Base-by-base conservation (phyloP, 2,329 filamentous ascomycete species). In the Parafenestella ontariensis region DNA sequence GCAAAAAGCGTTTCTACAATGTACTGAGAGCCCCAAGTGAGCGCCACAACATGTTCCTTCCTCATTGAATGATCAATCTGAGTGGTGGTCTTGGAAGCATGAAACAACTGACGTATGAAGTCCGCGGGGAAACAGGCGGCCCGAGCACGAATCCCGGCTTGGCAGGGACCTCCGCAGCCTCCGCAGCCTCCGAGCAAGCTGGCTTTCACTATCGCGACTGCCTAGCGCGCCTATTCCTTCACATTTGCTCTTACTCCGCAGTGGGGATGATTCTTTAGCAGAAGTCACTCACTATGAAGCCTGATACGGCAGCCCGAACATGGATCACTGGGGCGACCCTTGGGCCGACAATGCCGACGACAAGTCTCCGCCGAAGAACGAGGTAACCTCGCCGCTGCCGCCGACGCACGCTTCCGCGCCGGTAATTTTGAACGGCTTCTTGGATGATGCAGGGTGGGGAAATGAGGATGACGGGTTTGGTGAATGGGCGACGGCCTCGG, bases 291-390 rank as follows among this genome's bases (percentile, higher is more conserved):
- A 75, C 59, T 71, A 76, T 75, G 73, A 73, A 65, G 72, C 65
- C 59, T 67, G 55, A 59, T 46, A 65, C 54, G 51, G 47, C 55
- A 52, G 56, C 58, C 49, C 64, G 62, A 75, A 56, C 52, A 77
- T 77, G 74, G 74, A 77, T 69, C 69, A 76, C 61, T 77, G 74
- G 74, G 71, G 72, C 60, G 74, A 77, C 72, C 74, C 74, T 64
- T 77, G 74, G 74, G 73, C 73, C 57, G 72, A 75, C 61, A 67
- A 74, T 67, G 58, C 61, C 63, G 58, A 61, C 52, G 53, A 54
- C 52, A 58, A 58, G 45, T 59, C 56, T 33, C 59, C 65, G 28
- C 55, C 62, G 43, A 69, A 72, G 61, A 49, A 59, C 50, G 52
- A 62, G 58, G 59, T 69, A 58, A 59, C 56, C 21, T 65, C 62